Evolutionary conservation across 805 yeast genomes (phyloP), one percentile per base, ranked within the genome.

Genomic region (Priceomyces medius): DNA sequence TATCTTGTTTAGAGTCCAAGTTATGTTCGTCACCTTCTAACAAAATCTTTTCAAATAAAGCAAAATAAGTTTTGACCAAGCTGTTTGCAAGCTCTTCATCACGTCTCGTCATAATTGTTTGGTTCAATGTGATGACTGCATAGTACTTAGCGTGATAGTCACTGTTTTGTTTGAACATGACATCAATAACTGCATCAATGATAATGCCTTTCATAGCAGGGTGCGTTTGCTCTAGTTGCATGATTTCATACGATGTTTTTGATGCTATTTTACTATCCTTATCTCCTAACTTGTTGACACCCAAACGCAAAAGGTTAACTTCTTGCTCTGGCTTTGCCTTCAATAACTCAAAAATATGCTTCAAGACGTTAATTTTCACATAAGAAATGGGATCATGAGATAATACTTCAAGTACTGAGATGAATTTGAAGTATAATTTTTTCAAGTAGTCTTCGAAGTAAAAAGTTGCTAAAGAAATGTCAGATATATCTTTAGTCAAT

Each of bases 251-350:
- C 4, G 97, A 89, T 1, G 95, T 80, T 57, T 87, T 87, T 0
- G 98, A 85, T 1, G 95, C 80, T 4, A 93, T 96, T 59, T 88
- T 88, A 47, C 87, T 85, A 48, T 91, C 97, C 33, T 78, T 77
- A 59, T 93, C 99, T 66, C 99, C 99, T 27, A 93, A 73, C 61
- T 93, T 93, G 63, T 93, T 93, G 35, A 89, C 93, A 40, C 96
- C 96, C 40, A 93, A 73, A 53, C 89, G 77, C 54, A 93, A 73
- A 50, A 93, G 70, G 61, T 93, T 93, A 39, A 83, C 95, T 63
- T 93, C 99, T 71, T 93, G 99, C 68, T 93, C 99, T 3, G 99
- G 98, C 62, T 90, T 91, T 4, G 84, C 73, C 48, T 81, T 81
- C 45, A 93, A 68, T 33, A 93, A 71, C 43, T 86, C 95, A 51